Evolutionary conservation across 306 rosid genomes (phyloP).

Genomic region (Ammopiptanthus mongolicus): DNA sequence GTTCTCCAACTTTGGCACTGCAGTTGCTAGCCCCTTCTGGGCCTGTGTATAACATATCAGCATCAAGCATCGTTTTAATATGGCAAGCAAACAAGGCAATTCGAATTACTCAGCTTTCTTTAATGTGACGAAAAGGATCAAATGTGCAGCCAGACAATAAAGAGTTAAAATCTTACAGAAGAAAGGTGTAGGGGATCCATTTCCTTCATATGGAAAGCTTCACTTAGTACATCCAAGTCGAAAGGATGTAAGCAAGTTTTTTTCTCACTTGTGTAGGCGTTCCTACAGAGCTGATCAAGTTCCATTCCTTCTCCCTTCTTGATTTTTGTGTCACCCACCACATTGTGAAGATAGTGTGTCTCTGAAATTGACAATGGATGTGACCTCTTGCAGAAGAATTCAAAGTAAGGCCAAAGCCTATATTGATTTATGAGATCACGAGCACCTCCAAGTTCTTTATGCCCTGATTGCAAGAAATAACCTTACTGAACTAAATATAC

Average conservation of each 20-base stretch:
- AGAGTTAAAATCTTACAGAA: conserved; percentile 18
- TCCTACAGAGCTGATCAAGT: conserved; percentile 76
- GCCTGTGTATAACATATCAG: background rate
- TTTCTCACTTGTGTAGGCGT: conserved; percentile 41
- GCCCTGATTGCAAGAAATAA: conserved; percentile 45
- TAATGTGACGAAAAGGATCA: background rate
- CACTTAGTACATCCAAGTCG: conserved; percentile 33
- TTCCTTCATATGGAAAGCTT: conserved; percentile 33
- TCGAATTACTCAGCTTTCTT: conserved; percentile 2
- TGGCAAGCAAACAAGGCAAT: background rate
- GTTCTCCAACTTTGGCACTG: conserved; percentile 7
- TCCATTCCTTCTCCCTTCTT: conserved; percentile 96
- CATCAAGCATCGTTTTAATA: background rate
- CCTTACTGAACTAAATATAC: background rate
- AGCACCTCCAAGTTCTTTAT: conserved; percentile 80
- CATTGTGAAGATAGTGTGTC: conserved; percentile 74
- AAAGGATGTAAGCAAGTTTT: conserved; percentile 53
- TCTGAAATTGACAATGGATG: conserved; percentile 75
- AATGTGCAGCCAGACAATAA: background rate
- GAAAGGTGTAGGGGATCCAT: conserved; percentile 16
- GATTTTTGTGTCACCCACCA: conserved; percentile 87
- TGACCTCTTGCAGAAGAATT: conserved; percentile 81
- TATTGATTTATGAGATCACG: conserved; percentile 76
- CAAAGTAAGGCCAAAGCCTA: conserved; percentile 70
- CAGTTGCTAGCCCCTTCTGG: conserved; percentile 15